phyloP scores from a whole-genome alignment of 2,329 filamentous ascomycete genomes.

The Bisporella sp. region DNA sequence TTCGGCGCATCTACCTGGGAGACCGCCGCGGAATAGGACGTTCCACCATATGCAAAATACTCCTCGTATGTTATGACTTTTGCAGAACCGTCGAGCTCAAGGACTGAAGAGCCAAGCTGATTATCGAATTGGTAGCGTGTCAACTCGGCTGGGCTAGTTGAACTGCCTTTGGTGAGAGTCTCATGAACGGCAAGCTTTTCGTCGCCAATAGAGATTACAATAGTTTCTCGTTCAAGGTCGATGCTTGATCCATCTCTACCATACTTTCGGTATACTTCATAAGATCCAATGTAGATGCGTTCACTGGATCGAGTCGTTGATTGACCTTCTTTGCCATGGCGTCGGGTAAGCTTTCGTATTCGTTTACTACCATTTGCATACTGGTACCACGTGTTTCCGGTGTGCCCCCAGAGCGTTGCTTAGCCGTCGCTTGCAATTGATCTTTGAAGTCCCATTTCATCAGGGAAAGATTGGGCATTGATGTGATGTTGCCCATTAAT shows the following conservation, averaged over 20 bases:
- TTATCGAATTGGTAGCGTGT: conserved; percentile 2
- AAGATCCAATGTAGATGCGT: background rate
- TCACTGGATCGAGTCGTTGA: background rate
- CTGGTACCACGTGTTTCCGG: conserved; percentile 3
- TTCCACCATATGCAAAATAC: conserved; percentile 1
- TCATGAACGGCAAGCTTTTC: background rate
- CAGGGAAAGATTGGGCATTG: background rate
- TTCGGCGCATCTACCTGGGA: background rate
- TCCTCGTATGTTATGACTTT: conserved; percentile 2
- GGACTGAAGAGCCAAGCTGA: background rate
- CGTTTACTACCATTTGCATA: background rate
- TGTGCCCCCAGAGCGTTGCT: background rate
- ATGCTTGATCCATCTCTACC: background rate
- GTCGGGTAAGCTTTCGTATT: background rate
- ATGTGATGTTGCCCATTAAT: background rate
- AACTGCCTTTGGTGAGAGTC: background rate
- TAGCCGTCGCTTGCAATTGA: background rate
- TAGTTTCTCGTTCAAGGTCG: background rate
- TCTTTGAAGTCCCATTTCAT: conserved; percentile 1
- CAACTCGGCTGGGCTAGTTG: background rate
- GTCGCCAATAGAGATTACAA: background rate
- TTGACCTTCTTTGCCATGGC: background rate
- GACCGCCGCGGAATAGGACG: background rate
- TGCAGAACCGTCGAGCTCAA: conserved; percentile 2
- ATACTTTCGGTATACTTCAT: background rate